Conservation (phyloP, 306 rosid genomes). For the Gillenia trifoliata region DNA sequence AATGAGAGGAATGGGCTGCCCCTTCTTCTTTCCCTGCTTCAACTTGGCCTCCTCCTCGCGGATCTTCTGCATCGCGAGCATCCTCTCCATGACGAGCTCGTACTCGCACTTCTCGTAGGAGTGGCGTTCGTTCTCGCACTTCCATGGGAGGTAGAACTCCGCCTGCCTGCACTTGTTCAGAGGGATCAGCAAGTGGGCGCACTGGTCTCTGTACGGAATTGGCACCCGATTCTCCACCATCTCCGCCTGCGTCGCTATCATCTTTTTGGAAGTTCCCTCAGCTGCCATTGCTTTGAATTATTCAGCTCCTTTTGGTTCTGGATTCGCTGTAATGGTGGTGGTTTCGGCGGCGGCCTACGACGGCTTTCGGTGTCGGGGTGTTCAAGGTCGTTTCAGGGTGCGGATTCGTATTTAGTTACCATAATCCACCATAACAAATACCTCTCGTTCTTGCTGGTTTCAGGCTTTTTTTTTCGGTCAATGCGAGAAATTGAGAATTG, state of each 20-base stretch:
- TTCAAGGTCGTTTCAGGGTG: background rate
- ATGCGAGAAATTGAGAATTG: no score
- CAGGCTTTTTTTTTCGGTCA: background rate
- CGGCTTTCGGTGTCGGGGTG: background rate
- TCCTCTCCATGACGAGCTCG: constrained; percentile 92
- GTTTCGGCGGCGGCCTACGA: background rate
- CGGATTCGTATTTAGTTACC: background rate
- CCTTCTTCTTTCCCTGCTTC: constrained; percentile 35
- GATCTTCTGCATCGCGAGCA: constrained; percentile 95
- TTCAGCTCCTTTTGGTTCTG: background rate
- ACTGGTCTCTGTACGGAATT: constrained; percentile 73
- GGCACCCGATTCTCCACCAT: constrained; percentile 92
- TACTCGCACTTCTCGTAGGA: constrained; percentile 86
- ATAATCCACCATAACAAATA: background rate
- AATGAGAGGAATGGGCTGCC: constrained; percentile 42
- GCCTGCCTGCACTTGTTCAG: constrained; percentile 92
- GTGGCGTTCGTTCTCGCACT: constrained; percentile 81
- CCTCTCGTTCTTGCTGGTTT: background rate
- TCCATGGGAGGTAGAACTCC: constrained; percentile 88
- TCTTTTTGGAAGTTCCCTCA: constrained; percentile 85
- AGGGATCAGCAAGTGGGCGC: constrained; percentile 89
- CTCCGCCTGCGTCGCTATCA: constrained; percentile 92
- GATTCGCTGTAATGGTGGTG: background rate
- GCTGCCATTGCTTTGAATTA: constrained; percentile 35
- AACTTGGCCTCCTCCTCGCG: constrained; percentile 45